Evolutionary conservation across 352 stramenopile genomes (phyloP), one percentile per base, ranked within the genome.

Genomic region (Phytophthora brassicae): DNA sequence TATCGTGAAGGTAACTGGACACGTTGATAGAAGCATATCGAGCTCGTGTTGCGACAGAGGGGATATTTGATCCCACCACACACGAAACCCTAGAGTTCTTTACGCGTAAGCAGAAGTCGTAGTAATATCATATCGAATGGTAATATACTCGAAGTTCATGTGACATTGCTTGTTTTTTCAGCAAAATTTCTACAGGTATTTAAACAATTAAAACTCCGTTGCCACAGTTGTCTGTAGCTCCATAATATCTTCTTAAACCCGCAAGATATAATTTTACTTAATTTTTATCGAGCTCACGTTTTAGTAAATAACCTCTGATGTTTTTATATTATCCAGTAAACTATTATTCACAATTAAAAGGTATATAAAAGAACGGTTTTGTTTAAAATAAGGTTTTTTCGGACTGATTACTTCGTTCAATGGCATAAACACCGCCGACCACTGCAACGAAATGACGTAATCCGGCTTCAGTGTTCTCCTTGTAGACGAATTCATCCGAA

Each of bases 1-100:
- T 29, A 62, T 41, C 16, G 44, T 16, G 22, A 39, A 23, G 36
- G 38, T 20, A 58, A 58, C 50, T 58, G n/a, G n/a, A n/a, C n/a
- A n/a, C n/a, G n/a, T n/a, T n/a, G n/a, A n/a, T n/a, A n/a, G n/a
- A n/a, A n/a, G n/a, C n/a, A n/a, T n/a, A n/a, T n/a, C n/a, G n/a
- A n/a, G n/a, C 31, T 36, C 31, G 31, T 4, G 31, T 36, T 36
- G 3, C 31, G 6, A 8, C 6, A 13, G 31, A 8, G 2, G 31
- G 31, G 8, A 13, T 36, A 1, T 3, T 36, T 36, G 31, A 36
- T 13, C 31, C 31, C 11, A 13, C 31, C 8, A 7, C 31, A 14
- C 4, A 13, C 16, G 31, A 36, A 13, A 36, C 31, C 31, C 31
- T 16, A 13, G 31, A 36, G 3, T 13, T 36, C 8, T 36, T 36